phyloP scores from a whole-genome alignment of 2,329 filamentous ascomycete genomes.

The Trichoderma pleuroti region DNA sequence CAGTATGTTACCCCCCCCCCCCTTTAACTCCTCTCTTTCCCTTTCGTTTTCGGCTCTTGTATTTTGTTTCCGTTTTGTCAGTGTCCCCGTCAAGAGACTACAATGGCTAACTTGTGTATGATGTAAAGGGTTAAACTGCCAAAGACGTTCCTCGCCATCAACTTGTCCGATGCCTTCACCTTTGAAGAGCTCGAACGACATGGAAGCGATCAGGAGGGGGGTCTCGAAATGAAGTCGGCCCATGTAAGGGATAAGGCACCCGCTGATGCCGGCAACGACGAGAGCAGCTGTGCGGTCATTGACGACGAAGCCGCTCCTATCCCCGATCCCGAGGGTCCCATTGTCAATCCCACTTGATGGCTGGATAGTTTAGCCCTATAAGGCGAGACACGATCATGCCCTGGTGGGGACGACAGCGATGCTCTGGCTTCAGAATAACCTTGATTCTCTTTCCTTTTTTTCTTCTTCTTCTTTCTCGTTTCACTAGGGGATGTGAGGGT shows the following conservation, averaged over 20 bases:
- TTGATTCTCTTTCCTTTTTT: not conserved
- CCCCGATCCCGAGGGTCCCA: constrained; percentile 9
- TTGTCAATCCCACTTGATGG: constrained; percentile 22
- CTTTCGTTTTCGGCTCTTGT: not conserved
- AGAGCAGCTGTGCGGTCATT: not conserved
- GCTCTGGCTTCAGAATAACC: not conserved
- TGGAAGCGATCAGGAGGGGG: constrained; percentile 43
- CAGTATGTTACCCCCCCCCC: constrained; percentile 57
- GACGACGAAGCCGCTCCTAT: constrained; percentile 15
- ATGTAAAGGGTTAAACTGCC: constrained; percentile 58
- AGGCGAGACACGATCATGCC: not conserved
- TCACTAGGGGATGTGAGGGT: not conserved
- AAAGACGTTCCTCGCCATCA: constrained; percentile 63
- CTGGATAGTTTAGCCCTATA: not conserved
- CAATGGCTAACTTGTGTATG: not conserved
- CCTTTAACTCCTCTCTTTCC: constrained; percentile 15
- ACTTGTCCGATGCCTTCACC: constrained; percentile 59
- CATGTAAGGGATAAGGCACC: constrained; percentile 31
- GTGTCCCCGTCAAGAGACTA: not conserved
- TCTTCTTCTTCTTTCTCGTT: not conserved
- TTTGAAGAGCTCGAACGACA: constrained; percentile 56
- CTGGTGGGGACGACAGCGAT: not conserved
- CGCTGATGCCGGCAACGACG: not conserved
- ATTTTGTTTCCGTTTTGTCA: not conserved
- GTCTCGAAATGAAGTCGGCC: constrained; percentile 46